A percentile compares a stretch with the other conserved stretches of the same genome.
Conservation (phyloP, 2,329 filamentous ascomycete species). For the Trichophyton benhamiae region DNA sequence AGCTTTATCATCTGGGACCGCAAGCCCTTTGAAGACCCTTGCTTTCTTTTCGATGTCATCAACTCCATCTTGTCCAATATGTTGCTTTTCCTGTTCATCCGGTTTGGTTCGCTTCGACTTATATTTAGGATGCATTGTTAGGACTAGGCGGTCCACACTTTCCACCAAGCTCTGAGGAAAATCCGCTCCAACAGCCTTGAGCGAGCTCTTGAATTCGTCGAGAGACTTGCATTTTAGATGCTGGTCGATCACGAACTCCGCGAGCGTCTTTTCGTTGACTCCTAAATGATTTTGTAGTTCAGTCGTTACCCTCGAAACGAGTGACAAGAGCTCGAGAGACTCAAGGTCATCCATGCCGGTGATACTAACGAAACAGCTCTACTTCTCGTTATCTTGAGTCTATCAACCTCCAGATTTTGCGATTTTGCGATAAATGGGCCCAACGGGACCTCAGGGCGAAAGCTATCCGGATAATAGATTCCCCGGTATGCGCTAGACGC, state of each 20-base stretch:
- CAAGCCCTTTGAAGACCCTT: constrained; percentile 78
- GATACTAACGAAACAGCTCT: neutral
- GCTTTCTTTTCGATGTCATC: constrained; percentile 56
- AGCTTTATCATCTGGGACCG: constrained; percentile 63
- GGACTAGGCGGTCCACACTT: constrained; percentile 77
- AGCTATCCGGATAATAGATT: neutral
- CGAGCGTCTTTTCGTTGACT: constrained; percentile 83
- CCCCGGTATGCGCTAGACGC: neutral
- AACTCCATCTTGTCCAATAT: constrained; percentile 32
- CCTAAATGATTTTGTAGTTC: constrained; percentile 91
- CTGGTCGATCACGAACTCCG: constrained; percentile 90
- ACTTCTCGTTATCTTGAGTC: neutral
- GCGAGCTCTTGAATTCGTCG: constrained; percentile 60
- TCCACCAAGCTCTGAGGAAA: constrained; percentile 80
- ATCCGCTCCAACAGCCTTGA: constrained; percentile 65
- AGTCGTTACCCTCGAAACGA: constrained; percentile 87
- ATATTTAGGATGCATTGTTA: constrained; percentile 83
- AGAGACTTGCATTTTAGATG: constrained; percentile 61
- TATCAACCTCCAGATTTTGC: neutral
- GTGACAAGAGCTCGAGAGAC: constrained; percentile 80
- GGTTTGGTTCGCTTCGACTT: constrained; percentile 42
- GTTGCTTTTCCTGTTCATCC: constrained; percentile 27
- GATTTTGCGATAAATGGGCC: neutral
- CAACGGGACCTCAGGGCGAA: neutral
- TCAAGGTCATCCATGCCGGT: constrained; percentile 72